Evolutionary conservation across 305 asterid species (phyloP).

Genomic region (Solanum hybrid): DNA sequence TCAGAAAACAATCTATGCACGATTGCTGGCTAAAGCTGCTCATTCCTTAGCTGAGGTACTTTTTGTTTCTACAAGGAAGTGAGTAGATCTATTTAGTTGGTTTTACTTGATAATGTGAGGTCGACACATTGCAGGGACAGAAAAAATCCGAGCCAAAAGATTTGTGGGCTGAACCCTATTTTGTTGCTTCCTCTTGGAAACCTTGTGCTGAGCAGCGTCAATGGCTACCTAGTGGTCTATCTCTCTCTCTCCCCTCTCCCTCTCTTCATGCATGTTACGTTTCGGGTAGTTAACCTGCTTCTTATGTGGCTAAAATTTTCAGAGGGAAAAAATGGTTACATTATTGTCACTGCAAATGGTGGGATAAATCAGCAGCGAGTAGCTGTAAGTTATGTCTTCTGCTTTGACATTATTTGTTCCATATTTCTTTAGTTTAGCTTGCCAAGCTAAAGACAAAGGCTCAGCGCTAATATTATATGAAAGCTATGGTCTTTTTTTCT

Average conservation of each 20-base stretch:
- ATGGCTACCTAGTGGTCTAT: conserved; percentile 68
- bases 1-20: conserved; percentile 66
- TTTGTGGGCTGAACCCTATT: conserved; percentile 82
- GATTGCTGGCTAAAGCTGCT: conserved; percentile 82
- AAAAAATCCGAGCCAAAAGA: conserved; percentile 80
- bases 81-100: conserved; percentile 3
- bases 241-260: conserved; percentile 8
- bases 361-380: conserved; percentile 99
- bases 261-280: neutral
- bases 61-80: conserved; percentile 4
- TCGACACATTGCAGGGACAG: conserved; percentile 47
- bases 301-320: conserved; percentile 9
- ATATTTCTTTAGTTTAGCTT: conserved; percentile 1
- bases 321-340: conserved; percentile 72
- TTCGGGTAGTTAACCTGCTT: neutral
- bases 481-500: neutral
- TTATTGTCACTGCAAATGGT: conserved; percentile 93
- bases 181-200: conserved; percentile 73
- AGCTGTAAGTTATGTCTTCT: conserved; percentile 61
- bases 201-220: conserved; percentile 70
- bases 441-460: neutral
- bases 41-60: conserved; percentile 91
- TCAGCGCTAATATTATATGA: neutral
- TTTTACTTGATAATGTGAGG: conserved; percentile 7
- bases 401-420: neutral